Base-by-base conservation (phyloP, 306 rosid species). In the Cyamopsis tetragonoloba region DNA sequence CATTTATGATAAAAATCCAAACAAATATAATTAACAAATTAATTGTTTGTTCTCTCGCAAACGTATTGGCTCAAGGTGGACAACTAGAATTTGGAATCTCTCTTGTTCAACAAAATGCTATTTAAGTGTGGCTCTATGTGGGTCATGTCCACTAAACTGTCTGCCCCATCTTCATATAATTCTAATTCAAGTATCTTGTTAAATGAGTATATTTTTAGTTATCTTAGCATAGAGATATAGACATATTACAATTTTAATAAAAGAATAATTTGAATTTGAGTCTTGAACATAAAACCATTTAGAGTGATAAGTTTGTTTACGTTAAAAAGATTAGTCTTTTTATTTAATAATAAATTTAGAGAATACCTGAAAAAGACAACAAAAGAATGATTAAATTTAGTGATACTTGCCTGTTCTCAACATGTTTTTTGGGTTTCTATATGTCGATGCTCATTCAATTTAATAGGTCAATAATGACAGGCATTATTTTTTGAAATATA, bases 391-490 rank as follows among this genome's bases (percentile, higher is more conserved):
- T n/a, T n/a, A 76, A 56, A 37, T 20, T 43, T 22, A 4, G 11
- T 18, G 27, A 67, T 66, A 20, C 61, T 78, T 44, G 39, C 32
- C 44, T 61, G 65, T 66, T 30, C 9, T 44, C 14, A 2, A 49
- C 72, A 66, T 62, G 71, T 31, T 56, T 56, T 49, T 61, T 32
- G 7, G 7, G 35, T 28, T 59, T 53, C 5, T 35, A 32, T 31
- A 35, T 34, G 14, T 55, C 46, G 6, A 35, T 11, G 2, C 37
- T 47, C 61, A 68, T 49, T 47, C 43, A 69, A 71, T 43, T 20
- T 60, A 38, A 46, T 58, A 0, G 57, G 80, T 75, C 78, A 78
- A 78, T 81, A 42, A 81, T 81, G 74, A 55, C 22, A 14, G 59
- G 38, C 61, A 57, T 46, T 72, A 68, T 55, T 39, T 55, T 39